Evolutionary conservation across 129 eudicot species (phyloP).

Genomic region (Helichrysum umbraculigerum): DNA sequence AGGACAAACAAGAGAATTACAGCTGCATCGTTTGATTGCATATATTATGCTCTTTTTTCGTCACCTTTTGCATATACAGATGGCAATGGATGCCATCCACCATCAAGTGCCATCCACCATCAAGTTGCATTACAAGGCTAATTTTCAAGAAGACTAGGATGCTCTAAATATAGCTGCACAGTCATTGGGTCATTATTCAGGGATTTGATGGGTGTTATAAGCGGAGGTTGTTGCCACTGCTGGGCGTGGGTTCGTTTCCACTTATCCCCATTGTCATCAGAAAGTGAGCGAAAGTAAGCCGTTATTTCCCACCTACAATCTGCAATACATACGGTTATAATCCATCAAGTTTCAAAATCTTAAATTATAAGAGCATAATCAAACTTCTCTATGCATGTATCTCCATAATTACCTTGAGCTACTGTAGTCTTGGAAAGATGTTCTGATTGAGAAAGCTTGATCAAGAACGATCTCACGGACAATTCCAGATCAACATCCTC

Average conservation of each 20-base stretch:
- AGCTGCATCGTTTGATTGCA: background rate
- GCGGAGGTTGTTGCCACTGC: slow-evolving; percentile 84
- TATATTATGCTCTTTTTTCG: background rate
- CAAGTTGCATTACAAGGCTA: slow-evolving; percentile 21
- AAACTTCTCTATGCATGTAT: background rate
- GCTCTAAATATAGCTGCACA: slow-evolving; percentile 81
- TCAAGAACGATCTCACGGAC: slow-evolving; percentile 68
- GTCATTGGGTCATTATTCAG: slow-evolving; percentile 72
- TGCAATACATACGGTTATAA: slow-evolving; percentile 18
- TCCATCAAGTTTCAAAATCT: slow-evolving; percentile 11
- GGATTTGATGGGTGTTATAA: slow-evolving; percentile 83
- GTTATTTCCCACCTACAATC: slow-evolving; percentile 94
- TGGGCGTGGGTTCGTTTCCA: slow-evolving; percentile 73
- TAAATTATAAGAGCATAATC: background rate
- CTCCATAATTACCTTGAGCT: slow-evolving; percentile 50
- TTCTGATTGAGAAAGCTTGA: slow-evolving; percentile 74
- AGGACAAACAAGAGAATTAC: background rate
- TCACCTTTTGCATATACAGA: slow-evolving; percentile 1
- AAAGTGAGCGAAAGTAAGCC: slow-evolving; percentile 59
- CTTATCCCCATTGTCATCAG: slow-evolving; percentile 48
- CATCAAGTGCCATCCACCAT: too few species aligned
- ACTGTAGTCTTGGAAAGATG: slow-evolving; percentile 50
- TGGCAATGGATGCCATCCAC: background rate
- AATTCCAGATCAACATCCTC: slow-evolving; percentile 61
- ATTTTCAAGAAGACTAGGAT: slow-evolving; percentile 57